These are phyloP conservation scores for Steccherinum ochraceum DNA, from an alignment of 768 basidiomycete species.

Conservation along the genomic window DNA sequence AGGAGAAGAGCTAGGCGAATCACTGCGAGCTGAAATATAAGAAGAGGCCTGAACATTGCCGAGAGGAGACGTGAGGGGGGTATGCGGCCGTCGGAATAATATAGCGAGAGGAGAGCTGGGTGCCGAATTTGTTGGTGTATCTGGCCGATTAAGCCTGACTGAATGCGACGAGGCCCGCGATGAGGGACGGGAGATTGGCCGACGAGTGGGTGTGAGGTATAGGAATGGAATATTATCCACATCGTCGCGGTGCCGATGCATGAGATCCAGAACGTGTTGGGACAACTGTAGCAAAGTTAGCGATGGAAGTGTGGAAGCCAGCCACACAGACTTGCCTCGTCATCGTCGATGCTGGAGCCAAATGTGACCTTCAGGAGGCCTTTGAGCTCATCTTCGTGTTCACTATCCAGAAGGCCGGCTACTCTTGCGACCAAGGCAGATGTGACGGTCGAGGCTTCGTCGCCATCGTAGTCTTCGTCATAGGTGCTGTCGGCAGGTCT, in stretches of 20 bases:
- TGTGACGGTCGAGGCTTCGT: slow-evolving; percentile 47
- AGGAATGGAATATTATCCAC: slow-evolving; percentile 76
- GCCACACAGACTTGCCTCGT: slow-evolving; percentile 42
- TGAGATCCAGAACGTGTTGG: slow-evolving; percentile 85
- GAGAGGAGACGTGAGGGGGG: slow-evolving; percentile 71
- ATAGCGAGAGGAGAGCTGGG: slow-evolving; percentile 73
- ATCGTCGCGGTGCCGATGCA: slow-evolving; percentile 93
- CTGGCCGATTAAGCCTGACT: slow-evolving; percentile 61
- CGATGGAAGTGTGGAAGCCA: background rate
- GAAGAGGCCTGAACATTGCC: slow-evolving; percentile 46
- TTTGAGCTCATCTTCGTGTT: slow-evolving; percentile 87
- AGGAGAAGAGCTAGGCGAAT: slow-evolving; percentile 61
- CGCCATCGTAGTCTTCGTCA: slow-evolving; percentile 42
- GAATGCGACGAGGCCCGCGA: slow-evolving; percentile 74
- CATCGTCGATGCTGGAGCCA: slow-evolving; percentile 50
- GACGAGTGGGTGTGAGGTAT: slow-evolving; percentile 72
- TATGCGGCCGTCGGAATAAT: slow-evolving; percentile 74
- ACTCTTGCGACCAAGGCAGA: slow-evolving; percentile 64
- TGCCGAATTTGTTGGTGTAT: slow-evolving; percentile 61
- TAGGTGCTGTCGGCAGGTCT: slow-evolving; percentile 56
- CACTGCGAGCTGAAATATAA: slow-evolving; percentile 49
- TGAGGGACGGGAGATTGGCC: slow-evolving; percentile 75
- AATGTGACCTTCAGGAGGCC: slow-evolving; percentile 62
- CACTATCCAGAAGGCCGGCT: slow-evolving; percentile 65
- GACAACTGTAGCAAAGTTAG: slow-evolving; percentile 49